These are phyloP conservation scores for Heliamphora exappendiculata DNA, from an alignment of 148 eudicot genomes.

Conservation along the genomic window DNA sequence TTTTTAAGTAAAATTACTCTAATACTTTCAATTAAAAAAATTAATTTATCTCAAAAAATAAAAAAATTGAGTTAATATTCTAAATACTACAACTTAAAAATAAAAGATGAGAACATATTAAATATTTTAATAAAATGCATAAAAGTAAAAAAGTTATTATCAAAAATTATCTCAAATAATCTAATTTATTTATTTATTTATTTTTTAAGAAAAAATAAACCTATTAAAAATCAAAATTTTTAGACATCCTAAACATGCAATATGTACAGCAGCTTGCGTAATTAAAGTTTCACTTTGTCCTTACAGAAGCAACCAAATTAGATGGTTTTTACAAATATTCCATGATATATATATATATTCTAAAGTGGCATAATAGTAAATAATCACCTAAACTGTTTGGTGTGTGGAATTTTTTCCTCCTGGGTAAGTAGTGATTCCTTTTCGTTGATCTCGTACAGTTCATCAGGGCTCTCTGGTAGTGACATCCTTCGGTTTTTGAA, in stretches of 20 bases:
- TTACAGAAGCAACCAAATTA: not conserved
- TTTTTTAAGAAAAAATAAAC: not conserved
- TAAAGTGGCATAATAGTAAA: not conserved
- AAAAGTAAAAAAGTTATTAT: too few species aligned
- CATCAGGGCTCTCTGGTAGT: slow-evolving; percentile 24
- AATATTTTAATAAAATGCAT: too few species aligned
- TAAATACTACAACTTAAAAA: too few species aligned
- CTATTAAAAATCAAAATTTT: not conserved
- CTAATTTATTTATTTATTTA: too few species aligned
- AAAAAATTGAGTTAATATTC: too few species aligned
- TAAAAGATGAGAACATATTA: too few species aligned
- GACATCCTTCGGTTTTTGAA: slow-evolving; percentile 31
- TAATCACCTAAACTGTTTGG: slow-evolving; percentile 33
- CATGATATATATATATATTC: not conserved
- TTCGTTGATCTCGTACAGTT: slow-evolving; percentile 34
- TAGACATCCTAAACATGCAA: too few species aligned
- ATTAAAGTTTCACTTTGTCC: too few species aligned
- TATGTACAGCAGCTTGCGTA: too few species aligned
- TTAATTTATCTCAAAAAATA: too few species aligned
- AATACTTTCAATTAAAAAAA: too few species aligned
- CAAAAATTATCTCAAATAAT: too few species aligned
- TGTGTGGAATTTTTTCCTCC: slow-evolving; percentile 24
- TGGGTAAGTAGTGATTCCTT: slow-evolving; percentile 13
- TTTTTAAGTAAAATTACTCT: not conserved
- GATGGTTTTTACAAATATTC: not conserved